Evolutionary conservation across 192 early-diverging fungal genomes (phyloP), one percentile per base, ranked within the genome.

Genomic region (Coemansia sp.): DNA sequence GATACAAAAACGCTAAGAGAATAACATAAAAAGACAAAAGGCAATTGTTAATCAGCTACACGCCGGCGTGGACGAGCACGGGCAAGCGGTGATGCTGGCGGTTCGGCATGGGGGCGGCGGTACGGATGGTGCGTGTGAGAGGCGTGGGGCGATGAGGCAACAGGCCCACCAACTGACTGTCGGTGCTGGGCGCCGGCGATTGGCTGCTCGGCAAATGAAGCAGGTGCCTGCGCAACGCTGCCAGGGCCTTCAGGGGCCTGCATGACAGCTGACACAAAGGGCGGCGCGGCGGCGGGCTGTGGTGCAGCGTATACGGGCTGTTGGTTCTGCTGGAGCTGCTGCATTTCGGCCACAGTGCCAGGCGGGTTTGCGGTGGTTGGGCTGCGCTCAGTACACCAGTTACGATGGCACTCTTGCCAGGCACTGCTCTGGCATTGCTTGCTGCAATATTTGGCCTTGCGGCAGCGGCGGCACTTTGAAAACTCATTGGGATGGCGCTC

Each of bases 361-460:
- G 50, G 10, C 51, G 60, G n/a, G 60, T 61, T 14, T 50, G 68
- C 46, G 57, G 69, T 5, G 59, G 69, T 5, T 69, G 70, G 20
- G 65, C 42, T 31, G 61, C 68, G 66, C 57, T 90, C 89, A 5
- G 85, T 83, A 66, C 91, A 92, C 91, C 91, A 92, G 85, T 87
- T 85, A 42, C 89, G 81, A 66, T 92, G 91, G 5, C 91, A 89
- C 53, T 89, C 87, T 20, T 82, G 85, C 91, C 91, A 92, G 5
- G 91, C 88, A 49, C 83, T 85, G 57, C 85, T 86, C 62, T 90
- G 89, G 50, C 91, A 92, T 26, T 74, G 63, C 64, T 90, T 90
- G 61, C 88, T 87, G 70, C 94, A 95, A 69, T 95, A 95, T 49
- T 90, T 92, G 54, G 91, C 91, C 57, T 90, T 89, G 59, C 91